phyloP scores from a whole-genome alignment of 2,329 filamentous ascomycete species.

The Cladosporium sp. region DNA sequence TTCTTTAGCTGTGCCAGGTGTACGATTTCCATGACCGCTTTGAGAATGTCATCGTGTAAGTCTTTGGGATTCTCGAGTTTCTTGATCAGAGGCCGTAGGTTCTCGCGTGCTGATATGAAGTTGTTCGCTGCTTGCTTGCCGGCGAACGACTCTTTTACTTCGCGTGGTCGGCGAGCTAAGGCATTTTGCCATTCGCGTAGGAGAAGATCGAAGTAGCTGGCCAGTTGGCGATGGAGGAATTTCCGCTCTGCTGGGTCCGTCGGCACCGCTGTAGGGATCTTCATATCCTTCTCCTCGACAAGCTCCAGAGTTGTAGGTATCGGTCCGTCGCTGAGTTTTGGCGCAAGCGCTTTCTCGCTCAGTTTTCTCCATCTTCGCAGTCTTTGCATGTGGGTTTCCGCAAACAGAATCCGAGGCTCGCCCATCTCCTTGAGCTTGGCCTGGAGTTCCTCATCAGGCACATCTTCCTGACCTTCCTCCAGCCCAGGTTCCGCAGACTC shows the following conservation, averaged over 20 bases:
- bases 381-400: constrained; percentile 70
- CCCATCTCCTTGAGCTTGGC: constrained; percentile 67
- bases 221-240: constrained; percentile 82
- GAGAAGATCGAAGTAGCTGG: constrained; percentile 96
- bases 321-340: constrained; percentile 64
- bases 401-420: constrained; percentile 76
- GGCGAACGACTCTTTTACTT: constrained; percentile 69
- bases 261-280: constrained; percentile 64
- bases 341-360: constrained; percentile 41
- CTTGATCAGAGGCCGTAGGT: constrained; percentile 85
- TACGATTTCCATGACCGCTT: constrained; percentile 87
- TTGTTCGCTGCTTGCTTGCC: constrained; percentile 80
- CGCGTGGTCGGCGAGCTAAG: constrained; percentile 59
- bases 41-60: constrained; percentile 64
- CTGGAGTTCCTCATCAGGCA: constrained; percentile 70
- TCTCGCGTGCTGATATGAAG: constrained; percentile 84
- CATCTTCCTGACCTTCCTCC: constrained; percentile 55
- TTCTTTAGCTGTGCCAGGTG: constrained; percentile 83
- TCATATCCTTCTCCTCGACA: constrained; percentile 86
- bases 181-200: constrained; percentile 82
- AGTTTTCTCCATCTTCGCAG: constrained; percentile 71
- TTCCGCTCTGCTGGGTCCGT: constrained; percentile 64
- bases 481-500: constrained; percentile 38
- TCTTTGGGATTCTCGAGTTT: constrained; percentile 81
- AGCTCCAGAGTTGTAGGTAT: constrained; percentile 82